Evolutionary conservation across 2,329 filamentous ascomycete genomes (phyloP).

Genomic region (Aureobasidium sp.): DNA sequence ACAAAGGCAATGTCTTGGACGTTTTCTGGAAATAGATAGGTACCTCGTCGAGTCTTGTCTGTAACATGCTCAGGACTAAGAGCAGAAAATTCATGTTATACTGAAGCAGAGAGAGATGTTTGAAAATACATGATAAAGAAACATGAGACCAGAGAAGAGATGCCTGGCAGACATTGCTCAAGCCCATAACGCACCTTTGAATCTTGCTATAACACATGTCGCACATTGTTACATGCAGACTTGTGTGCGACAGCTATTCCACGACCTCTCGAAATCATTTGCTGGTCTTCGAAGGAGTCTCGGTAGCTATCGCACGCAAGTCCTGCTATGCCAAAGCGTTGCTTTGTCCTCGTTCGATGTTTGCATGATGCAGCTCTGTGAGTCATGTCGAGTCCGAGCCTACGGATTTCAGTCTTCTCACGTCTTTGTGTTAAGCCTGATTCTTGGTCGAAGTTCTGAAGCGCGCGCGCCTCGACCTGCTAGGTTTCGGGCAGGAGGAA

Average conservation of each 20-base stretch:
- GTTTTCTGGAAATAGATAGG: background rate
- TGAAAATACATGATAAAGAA: background rate
- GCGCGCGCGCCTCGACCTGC: background rate
- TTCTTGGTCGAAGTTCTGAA: background rate
- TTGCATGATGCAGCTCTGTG: too few species aligned
- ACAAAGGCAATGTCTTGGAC: background rate
- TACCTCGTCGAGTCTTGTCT: background rate
- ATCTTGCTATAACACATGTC: background rate
- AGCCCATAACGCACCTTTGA: background rate
- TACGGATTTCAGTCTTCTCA: background rate
- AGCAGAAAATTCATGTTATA: too few species aligned
- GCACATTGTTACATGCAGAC: background rate
- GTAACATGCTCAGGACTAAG: background rate
- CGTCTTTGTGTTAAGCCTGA: background rate
- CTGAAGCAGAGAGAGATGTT: background rate
- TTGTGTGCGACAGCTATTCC: background rate
- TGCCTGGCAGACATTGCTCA: background rate
- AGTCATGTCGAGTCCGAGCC: too few species aligned
- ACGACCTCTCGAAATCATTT: background rate
- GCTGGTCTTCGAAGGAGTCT: background rate
- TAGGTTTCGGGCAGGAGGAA: slow-evolving; percentile 4
- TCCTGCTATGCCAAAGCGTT: background rate
- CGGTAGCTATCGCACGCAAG: background rate
- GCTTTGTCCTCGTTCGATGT: background rate
- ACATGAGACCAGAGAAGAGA: background rate